Base-by-base conservation (phyloP, 805 yeast species). In the Saccharomycopsis sp. region DNA sequence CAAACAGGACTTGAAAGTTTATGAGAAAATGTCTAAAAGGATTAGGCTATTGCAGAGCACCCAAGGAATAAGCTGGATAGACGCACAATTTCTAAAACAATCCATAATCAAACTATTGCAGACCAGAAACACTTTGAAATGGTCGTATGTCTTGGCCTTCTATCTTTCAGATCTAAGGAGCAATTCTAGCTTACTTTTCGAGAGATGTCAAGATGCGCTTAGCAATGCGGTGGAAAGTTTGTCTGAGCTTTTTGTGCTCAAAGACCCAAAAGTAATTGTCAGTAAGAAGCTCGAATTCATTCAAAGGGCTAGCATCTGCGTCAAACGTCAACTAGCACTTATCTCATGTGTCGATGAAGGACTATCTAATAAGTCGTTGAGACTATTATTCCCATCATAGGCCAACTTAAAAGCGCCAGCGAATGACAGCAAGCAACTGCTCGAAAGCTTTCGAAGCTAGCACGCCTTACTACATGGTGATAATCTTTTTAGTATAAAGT, bases 111-210 rank as follows among this genome's bases (percentile, higher is more conserved):
- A 80, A 1, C 71, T 92, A 57, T 74, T 84, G 34, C 78, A 77
- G 58, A 88, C 96, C 5, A 76, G 98, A 59, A 81, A 83, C 50
- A 81, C 89, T 1, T 74, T 94, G 55, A 88, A 90, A 73, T 94
- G 98, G 97, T 83, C 97, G 0, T 91, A 89, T 71, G 91, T 89
- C 1, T 80, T 90, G 64, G 84, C 89, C 12, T 92, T 73, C 66
- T 89, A 84, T 67, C 73, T 90, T 37, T 77, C 75, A 46, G 50
- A 58, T 12, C 52, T 57, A 15, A 69, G 73, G 34, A 71, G 73
- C 3, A 77, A 83, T 58, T 78, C 79, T 57, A 79, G 85, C 8
- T 75, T 77, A 41, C 78, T 89, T 4, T 81, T 90, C 64, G 95
- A 89, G 65, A 81, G 79, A 58, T 83, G 83, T 65, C 95, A 89